Evolutionary conservation across 2,329 filamentous ascomycete species (phyloP).

Genomic region (Phialophora chinensis): DNA sequence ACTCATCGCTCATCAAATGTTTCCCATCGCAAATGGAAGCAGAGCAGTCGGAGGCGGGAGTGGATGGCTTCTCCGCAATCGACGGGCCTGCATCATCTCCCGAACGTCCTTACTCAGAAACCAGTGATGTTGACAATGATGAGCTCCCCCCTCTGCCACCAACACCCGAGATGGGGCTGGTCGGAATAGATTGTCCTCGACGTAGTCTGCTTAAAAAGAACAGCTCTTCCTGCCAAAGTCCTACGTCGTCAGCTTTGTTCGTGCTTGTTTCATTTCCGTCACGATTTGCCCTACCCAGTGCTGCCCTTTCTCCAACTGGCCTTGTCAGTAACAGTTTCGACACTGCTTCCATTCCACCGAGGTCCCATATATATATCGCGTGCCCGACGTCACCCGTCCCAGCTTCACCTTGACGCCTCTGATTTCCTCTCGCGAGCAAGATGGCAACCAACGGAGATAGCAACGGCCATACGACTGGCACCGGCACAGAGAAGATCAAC

Average conservation of each 20-base stretch:
- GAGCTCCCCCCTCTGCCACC: constrained; percentile 14
- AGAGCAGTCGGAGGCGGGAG: constrained; percentile 15
- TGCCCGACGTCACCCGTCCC: constrained; percentile 18
- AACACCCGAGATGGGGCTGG: constrained; percentile 21
- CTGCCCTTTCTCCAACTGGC: constrained; percentile 17
- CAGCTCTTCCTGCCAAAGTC: background rate
- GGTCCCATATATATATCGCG: constrained; percentile 21
- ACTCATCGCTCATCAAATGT: background rate
- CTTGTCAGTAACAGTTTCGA: background rate
- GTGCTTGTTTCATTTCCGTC: constrained; percentile 8
- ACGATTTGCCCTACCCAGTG: background rate
- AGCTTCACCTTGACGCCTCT: background rate
- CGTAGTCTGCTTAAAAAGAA: constrained; percentile 2
- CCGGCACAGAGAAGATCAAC: constrained; percentile 79
- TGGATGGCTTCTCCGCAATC: constrained; percentile 3
- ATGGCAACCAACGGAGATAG: constrained; percentile 35
- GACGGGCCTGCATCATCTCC: constrained; percentile 18
- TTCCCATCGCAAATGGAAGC: constrained; percentile 2
- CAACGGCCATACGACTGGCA: constrained; percentile 58
- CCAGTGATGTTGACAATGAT: constrained; percentile 21
- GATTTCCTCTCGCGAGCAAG: background rate
- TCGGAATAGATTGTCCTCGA: constrained; percentile 8
- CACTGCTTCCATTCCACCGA: constrained; percentile 28
- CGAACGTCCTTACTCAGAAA: constrained; percentile 7
- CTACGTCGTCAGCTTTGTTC: background rate